Evolutionary conservation across 225 moss, liverwort and hornwort species (phyloP).

Genomic region (Sphagnum tenellum): DNA sequence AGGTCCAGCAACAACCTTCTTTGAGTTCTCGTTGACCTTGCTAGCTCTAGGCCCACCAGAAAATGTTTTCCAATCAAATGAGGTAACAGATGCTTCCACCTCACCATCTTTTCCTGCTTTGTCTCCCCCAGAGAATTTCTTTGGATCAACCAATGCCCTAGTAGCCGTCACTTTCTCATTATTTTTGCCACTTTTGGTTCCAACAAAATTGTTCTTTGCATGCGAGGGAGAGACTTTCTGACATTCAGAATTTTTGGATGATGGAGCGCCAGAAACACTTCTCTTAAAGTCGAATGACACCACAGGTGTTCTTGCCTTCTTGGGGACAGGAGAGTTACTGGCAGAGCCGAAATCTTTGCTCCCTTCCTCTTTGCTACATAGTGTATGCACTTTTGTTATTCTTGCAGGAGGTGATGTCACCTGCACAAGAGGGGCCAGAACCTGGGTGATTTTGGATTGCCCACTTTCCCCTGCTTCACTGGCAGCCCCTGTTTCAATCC

Average conservation of each 20-base stretch:
- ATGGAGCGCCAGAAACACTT: no score
- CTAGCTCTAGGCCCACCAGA: no score
- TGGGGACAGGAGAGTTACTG: constrained; percentile 39
- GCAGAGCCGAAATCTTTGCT: constrained; percentile 53
- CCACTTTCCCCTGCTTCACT: constrained; percentile 45
- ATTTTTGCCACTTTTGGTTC: constrained; percentile 16
- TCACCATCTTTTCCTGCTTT: no score
- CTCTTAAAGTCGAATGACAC: no score
- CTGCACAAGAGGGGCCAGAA: constrained; percentile 38
- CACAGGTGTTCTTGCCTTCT: constrained; percentile 11
- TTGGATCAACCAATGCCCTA: no score
- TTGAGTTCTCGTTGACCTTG: no score
- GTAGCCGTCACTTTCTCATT: no score
- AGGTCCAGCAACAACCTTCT: no score
- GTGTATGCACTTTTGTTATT: constrained; percentile 31
- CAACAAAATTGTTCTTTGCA: constrained; percentile 13
- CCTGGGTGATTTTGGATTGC: constrained; percentile 19
- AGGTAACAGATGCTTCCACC: no score
- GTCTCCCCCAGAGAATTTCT: no score
- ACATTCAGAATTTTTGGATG: no score
- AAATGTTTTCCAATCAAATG: no score
- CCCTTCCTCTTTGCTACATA: constrained; percentile 30
- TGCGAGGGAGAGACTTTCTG: constrained; percentile 4
- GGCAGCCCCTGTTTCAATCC: constrained; percentile 19
- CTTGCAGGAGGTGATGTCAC: constrained; percentile 31